Conservation (phyloP, 225 moss, liverwort and hornwort species). For the Bryum argenteum region DNA sequence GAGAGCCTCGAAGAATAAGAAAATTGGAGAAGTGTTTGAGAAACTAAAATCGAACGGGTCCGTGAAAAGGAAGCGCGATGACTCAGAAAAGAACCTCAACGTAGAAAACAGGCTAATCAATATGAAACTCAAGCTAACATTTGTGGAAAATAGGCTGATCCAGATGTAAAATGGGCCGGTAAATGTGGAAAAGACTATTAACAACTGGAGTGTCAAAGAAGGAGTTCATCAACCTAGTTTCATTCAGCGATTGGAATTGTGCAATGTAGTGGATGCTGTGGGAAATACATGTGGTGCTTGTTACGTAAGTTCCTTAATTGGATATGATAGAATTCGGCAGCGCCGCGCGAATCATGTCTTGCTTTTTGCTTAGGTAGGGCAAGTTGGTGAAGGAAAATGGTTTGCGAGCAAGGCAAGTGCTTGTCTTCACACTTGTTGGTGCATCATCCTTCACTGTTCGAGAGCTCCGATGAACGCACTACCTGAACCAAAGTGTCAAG, state of each 20-base stretch:
- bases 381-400: constrained; percentile 20
- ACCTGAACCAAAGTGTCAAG: too few relatives aligned
- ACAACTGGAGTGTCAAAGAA: not conserved
- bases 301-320: too few relatives aligned
- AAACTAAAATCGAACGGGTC: not conserved
- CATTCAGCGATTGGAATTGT: constrained; percentile 23
- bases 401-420: constrained; percentile 26
- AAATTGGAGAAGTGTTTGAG: not conserved
- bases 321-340: too few relatives aligned
- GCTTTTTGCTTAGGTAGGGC: constrained; percentile 8
- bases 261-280: too few relatives aligned
- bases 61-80: not conserved
- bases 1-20: too few relatives aligned
- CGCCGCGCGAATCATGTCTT: not conserved
- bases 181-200: too few relatives aligned
- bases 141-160: too few relatives aligned
- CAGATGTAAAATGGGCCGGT: too few relatives aligned
- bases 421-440: constrained; percentile 19
- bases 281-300: too few relatives aligned
- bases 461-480: too few relatives aligned
- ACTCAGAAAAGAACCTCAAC: not conserved
- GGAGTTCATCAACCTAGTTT: constrained; percentile 22
- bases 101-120: too few relatives aligned
- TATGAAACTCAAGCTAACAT: not conserved
- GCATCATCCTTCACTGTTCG: constrained; percentile 17